Evolutionary conservation across 2,329 filamentous ascomycete species (phyloP), one percentile per base, ranked within the genome.

Genomic region (Diaporthe helianthi): DNA sequence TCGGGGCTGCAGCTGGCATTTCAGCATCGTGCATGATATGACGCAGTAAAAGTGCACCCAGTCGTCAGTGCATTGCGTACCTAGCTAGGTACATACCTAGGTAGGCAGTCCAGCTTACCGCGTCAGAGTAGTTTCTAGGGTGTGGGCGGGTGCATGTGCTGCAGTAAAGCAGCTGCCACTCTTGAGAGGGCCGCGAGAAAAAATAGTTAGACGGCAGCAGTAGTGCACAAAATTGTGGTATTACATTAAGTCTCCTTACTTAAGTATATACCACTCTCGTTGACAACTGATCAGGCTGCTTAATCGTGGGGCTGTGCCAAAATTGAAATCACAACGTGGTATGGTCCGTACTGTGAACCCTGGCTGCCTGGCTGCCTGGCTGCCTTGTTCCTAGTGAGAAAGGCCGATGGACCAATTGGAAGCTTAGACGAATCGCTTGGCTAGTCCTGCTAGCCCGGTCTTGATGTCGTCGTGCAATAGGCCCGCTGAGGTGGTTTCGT

Each of bases 391-490:
- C n/a, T n/a, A 58, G 22, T 4, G 53, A 36, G 17, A 31, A 24
- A 58, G n/a, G 46, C 22, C 29, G 44, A 22, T 26, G 17, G 31
- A 10, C 55, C 65, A 70, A 67, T 54, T 54, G 49, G 46, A 69
- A 31, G n/a, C 26, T 53, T 54, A 54, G 26, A 67, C 65, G 53
- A 67, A 61, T 67, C 54, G 54, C 52, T 47, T 53, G 60, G 49
- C 58, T 64, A 38, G 55, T 38, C 67, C 46, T 51, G 49, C 58
- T 64, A 38, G 55, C 31, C 67, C 46, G 41, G 41, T 52, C 31
- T 60, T 31, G 46, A 52, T 58, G 51, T 44, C 49, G 49, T 60
- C 67, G 61, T 60, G 41, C 68, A 51, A 55, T 60, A 69, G 51
- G 61, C 53, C 41, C 68, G 38, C 41, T 51, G 33, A 54, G 47